phyloP scores from a whole-genome alignment of 2,329 filamentous ascomycete species.

The Colletotrichum tofieldiae region DNA sequence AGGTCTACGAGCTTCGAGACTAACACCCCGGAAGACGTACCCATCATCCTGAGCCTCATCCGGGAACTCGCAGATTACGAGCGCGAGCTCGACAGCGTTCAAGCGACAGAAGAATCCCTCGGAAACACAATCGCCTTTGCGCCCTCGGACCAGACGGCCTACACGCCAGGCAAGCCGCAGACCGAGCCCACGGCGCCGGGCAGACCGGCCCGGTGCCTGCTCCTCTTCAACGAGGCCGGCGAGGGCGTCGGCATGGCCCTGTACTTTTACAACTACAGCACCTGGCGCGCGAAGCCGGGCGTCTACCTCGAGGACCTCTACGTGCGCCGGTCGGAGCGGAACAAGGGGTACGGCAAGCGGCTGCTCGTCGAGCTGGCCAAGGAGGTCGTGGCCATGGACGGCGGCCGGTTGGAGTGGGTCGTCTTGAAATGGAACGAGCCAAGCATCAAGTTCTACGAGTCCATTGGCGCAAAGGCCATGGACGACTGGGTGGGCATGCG shows the following conservation, averaged over 20 bases:
- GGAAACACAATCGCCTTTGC: constrained; percentile 85
- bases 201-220: constrained; percentile 82
- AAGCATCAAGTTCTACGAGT: constrained; percentile 88
- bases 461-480: constrained; percentile 77
- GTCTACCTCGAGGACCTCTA: constrained; percentile 97
- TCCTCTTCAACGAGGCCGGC: constrained; percentile 70
- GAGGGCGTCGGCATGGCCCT: constrained; percentile 82
- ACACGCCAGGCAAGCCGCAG: constrained; percentile 52
- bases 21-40: constrained; percentile 74
- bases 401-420: constrained; percentile 88
- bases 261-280: constrained; percentile 97
- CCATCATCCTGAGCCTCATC: constrained; percentile 86
- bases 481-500: constrained; percentile 83
- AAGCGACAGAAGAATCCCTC: constrained; percentile 84
- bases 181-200: constrained; percentile 69
- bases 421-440: constrained; percentile 96
- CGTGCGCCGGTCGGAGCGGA: constrained; percentile 79
- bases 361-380: constrained; percentile 84
- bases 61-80: constrained; percentile 91
- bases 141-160: constrained; percentile 59
- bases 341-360: constrained; percentile 84
- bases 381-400: constrained; percentile 81
- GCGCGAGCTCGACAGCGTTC: constrained; percentile 79
- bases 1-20: not conserved
- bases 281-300: constrained; percentile 89